Conservation (phyloP, 2,329 filamentous ascomycete genomes). For the Aspergillus neoniger region DNA sequence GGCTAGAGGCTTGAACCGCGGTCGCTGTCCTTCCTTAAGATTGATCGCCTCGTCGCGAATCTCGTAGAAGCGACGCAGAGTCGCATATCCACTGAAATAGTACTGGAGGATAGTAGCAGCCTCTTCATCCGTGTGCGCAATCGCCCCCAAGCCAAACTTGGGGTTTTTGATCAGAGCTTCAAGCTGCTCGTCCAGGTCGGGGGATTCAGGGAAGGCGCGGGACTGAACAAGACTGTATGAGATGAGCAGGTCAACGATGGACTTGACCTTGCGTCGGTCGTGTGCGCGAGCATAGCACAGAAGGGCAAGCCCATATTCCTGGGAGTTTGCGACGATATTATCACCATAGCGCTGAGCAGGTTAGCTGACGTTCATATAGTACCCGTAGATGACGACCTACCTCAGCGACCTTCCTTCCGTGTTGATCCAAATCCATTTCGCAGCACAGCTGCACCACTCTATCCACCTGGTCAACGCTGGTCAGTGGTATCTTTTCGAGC, state of each 20-base stretch:
- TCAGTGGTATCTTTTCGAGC: conserved; percentile 70
- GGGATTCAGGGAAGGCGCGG: conserved; percentile 70
- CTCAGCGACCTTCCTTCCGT: conserved; percentile 80
- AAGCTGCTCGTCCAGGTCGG: conserved; percentile 73
- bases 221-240: conserved; percentile 86
- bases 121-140: conserved; percentile 74
- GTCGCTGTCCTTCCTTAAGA: conserved; percentile 40
- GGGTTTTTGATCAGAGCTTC: conserved; percentile 70
- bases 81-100: conserved; percentile 89
- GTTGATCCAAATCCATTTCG: conserved; percentile 73
- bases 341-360: conserved; percentile 75
- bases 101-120: conserved; percentile 81
- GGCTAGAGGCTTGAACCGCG: conserved; percentile 55
- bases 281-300: conserved; percentile 91
- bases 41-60: conserved; percentile 70
- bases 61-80: conserved; percentile 84
- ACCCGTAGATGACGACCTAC: conserved; percentile 51
- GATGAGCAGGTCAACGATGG: conserved; percentile 82
- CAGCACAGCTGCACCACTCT: conserved; percentile 78
- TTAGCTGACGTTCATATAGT: background rate
- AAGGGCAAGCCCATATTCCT: conserved; percentile 81
- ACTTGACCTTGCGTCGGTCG: conserved; percentile 73
- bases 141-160: conserved; percentile 67
- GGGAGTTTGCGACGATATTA: conserved; percentile 68
- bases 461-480: conserved; percentile 72